Evolutionary conservation across 768 basidiomycete genomes (phyloP), one percentile per base, ranked within the genome.

Genomic region (Mycena leptocephala): DNA sequence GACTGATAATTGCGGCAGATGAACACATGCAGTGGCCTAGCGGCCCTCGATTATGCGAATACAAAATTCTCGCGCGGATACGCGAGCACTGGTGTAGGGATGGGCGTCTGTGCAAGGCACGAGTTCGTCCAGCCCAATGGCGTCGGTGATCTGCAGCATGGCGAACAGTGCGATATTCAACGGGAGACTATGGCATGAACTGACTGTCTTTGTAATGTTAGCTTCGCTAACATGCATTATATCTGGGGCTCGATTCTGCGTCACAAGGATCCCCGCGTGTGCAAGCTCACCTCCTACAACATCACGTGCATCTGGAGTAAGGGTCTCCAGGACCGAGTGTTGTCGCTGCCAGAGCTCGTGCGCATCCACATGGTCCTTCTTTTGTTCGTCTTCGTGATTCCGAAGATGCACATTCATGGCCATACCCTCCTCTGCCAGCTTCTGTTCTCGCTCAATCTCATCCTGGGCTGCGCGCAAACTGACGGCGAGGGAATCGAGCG

Each of bases 331-430:
- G 16, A 56, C 5, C 10, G 55, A 9, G 14, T 56, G 55, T 7
- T 20, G 30, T 75, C 26, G 67, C n/a, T n/a, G n/a, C n/a, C n/a
- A n/a, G n/a, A n/a, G n/a, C n/a, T n/a, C n/a, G n/a, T n/a, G n/a
- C n/a, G n/a, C n/a, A n/a, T n/a, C n/a, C n/a, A n/a, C n/a, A n/a
- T n/a, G n/a, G n/a, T n/a, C n/a, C n/a, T n/a, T n/a, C n/a, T n/a
- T n/a, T n/a, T n/a, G n/a, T n/a, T n/a, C n/a, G n/a, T n/a, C n/a
- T n/a, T n/a, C n/a, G n/a, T n/a, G n/a, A n/a, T n/a, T n/a, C n/a
- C n/a, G n/a, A n/a, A n/a, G n/a, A n/a, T n/a, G n/a, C n/a, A 75
- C 59, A 69, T 43, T 24, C 79, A 78, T 14, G 81, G 78, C 0
- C 84, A 85, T 61, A 72, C 78, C 1, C 0, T 56, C 2, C 6